phyloP scores from a whole-genome alignment of 73 alveolate species.

The Blepharisma stoltei region DNA sequence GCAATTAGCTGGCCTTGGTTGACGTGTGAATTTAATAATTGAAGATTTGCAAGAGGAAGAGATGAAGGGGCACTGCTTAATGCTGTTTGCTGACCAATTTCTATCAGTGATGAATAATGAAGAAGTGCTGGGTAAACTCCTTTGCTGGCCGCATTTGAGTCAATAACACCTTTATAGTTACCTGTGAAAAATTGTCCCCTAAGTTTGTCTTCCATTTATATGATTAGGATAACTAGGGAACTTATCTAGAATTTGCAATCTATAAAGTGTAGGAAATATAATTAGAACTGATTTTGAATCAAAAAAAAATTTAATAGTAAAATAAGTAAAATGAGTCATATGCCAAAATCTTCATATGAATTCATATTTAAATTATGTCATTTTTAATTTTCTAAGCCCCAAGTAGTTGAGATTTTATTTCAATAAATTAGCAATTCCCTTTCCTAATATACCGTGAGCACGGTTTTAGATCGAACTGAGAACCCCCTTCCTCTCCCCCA shows the following conservation, averaged over 20 bases:
- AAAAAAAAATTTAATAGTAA: too few species aligned
- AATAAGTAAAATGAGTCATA: too few species aligned
- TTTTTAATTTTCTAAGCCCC: too few species aligned
- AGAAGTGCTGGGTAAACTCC: neutral
- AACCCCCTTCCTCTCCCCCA: too few species aligned
- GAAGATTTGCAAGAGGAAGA: neutral
- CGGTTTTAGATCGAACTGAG: too few species aligned
- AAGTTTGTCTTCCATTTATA: conserved; percentile 16
- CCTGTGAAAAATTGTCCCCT: conserved; percentile 21
- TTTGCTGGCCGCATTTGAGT: neutral
- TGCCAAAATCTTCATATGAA: too few species aligned
- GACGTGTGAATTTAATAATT: neutral
- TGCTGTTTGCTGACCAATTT: conserved; percentile 10
- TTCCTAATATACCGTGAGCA: too few species aligned
- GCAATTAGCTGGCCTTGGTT: neutral
- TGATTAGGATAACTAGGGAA: neutral
- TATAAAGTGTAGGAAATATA: too few species aligned
- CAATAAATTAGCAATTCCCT: too few species aligned
- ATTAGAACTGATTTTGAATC: too few species aligned
- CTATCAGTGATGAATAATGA: neutral
- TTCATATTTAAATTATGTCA: too few species aligned
- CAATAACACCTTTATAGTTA: neutral
- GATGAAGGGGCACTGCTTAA: neutral
- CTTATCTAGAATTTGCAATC: neutral
- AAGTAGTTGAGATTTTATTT: too few species aligned